Evolutionary conservation across 208 protist genomes (phyloP), one percentile per base, ranked within the genome.

Genomic region (Herpetomonas muscarum): DNA sequence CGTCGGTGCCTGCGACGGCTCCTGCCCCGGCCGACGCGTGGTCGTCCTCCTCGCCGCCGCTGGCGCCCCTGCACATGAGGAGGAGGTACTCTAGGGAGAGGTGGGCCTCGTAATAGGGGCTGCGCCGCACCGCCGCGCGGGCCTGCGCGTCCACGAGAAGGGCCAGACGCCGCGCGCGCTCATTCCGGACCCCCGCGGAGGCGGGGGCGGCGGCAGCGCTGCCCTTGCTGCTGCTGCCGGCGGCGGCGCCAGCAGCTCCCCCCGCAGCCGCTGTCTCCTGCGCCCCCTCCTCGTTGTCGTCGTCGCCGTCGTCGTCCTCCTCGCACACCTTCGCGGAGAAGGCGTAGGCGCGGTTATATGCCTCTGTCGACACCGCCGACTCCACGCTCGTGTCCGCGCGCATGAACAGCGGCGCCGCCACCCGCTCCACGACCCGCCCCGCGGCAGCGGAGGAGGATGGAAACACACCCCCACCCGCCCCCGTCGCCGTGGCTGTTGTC

Each of bases 31-130:
- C 7, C 15, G 7, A 48, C 6, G 15, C 17, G 12, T 15, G 10
- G 7, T 39, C 34, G 34, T 39, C 44, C 19, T 22, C 42, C 26
- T 45, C 34, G 21, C 36, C 34, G 4, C 36, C 41, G 12, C 26
- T 3, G 25, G 46, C 45, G 54, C 49, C 39, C 10, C 41, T 36
- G 1, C 22, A 17, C 21, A 41, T 26, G 17, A 64, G 48, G 3
- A 77, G 26, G 9, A 93, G 62, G 52, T 81, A 90, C 12, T 67
- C 68, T 2, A 90, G 34, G 7, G 86, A 85, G 19, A 93, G 60
- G 46, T 88, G 76, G 3, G 63, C 69, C 51, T 93, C 86, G 58
- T 80, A 93, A 66, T 93, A 93, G 36, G 82, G 75, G 47, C 44
- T 54, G 13, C 44, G 51, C 25, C 2, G 19, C 34, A 51, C 15